Base-by-base conservation (phyloP, 2,329 filamentous ascomycete species). In the Emericellopsis cladophorae region DNA sequence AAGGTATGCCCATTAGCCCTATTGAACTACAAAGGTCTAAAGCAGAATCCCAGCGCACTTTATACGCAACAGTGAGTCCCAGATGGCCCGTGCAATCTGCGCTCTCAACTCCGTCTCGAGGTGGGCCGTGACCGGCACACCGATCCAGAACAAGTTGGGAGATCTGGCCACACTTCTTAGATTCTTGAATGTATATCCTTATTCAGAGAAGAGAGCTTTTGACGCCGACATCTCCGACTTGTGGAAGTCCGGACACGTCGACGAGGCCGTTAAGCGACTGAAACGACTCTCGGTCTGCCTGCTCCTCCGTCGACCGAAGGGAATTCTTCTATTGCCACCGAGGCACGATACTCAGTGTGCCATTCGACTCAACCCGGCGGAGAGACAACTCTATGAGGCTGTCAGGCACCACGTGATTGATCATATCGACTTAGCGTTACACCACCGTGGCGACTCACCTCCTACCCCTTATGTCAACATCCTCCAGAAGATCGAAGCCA, bases 111-210 rank as follows among this genome's bases (percentile, higher is more conserved):
- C 60, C 0, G 43, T 50, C 16, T 53, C 51, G 2, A 55, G 67
- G 7, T 71, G 67, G 67, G 62, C 60, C 2, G 57, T 72, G 2
- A 69, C 64, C 0, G 66, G 66, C 2, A 71, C 67, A 0, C 68
- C 68, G 0, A 63, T 72, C 2, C 67, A 70, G 40, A 72, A 70
- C 41, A 49, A 49, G 2, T 49, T 67, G 0, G 50, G 46, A 2
- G 68, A 71, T 41, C 51, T 71, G 7, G 51, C 57, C 0, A 51
- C 55, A 4, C 51, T 70, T 0, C 47, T 72, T 0, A 58, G 56
- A 12, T 71, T 69, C 39, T 49, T 70, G 16, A 51, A 52, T 8
- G 56, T 56, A 0, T 51, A 61, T 44, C 67, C 67, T 0, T 69
- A 66, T 42, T 46, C 55, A 5, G 55, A 67, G 8, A 43, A 46